Evolutionary conservation across 768 basidiomycete species (phyloP), one percentile per base, ranked within the genome.

Genomic region (Leccinum sublutescens): DNA sequence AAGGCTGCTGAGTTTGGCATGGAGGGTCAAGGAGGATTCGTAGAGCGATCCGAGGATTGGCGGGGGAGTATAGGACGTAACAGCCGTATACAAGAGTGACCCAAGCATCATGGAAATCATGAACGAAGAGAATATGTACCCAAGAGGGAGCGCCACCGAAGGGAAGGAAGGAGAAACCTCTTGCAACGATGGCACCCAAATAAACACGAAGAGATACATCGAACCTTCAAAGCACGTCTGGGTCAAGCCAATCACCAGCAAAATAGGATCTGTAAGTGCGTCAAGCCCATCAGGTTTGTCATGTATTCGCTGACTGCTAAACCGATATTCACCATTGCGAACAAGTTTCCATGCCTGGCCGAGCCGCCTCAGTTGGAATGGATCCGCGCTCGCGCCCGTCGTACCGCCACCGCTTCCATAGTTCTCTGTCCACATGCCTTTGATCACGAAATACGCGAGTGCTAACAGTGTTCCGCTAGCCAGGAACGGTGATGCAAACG

Each of bases 61-160:
- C 4, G 71, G 62, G 2, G 69, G 71, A n/a, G 56, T 31, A 50
- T 72, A 68, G 2, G 79, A 72, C 4, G 74, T 74, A 65, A 86
- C 74, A 52, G 75, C 75, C 5, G 83, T 88, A 73, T 90, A 91
- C 31, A 87, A 64, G 53, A 90, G 72, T 11, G 89, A 89, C 17
- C 89, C 88, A 64, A 90, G 80, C 83, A 90, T 88, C 88, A 91
- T 90, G 56, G 83, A 85, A 56, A 89, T 75, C 89, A 91, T 91
- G 77, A 90, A 89, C 6, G 83, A 79, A 29, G 88, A 88, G 72
- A 91, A 91, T 63, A 91, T 89, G 72, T 87, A 88, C 2, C 90
- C 89, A 8, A 91, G 78, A 0, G 89, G 90, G 27, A 89, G 83
- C 17, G 74, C 59, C 6, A 66, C 63, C 11, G 72, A 61, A 10